These are phyloP conservation scores for Tolypocladium tropicale DNA, from an alignment of 2,329 filamentous ascomycete genomes.

Conservation along the genomic window DNA sequence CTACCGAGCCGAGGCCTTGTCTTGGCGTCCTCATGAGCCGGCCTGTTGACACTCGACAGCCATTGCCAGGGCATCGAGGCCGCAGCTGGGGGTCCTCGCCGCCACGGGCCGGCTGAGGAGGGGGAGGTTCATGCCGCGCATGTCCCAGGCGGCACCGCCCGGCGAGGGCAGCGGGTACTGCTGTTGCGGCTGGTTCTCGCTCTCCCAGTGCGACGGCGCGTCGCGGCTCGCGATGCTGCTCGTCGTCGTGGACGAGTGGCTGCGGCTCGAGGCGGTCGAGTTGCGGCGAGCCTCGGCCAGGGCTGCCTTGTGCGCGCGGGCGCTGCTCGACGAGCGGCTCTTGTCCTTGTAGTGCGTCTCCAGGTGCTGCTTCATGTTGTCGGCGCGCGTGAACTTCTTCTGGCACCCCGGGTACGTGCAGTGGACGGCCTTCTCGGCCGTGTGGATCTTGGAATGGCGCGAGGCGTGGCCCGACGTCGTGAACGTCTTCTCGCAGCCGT, in stretches of 20 bases:
- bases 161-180: conserved; percentile 30
- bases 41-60: conserved; percentile 43
- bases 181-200: conserved; percentile 13
- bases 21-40: conserved; percentile 5
- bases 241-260: conserved; percentile 15
- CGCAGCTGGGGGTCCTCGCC: conserved; percentile 35
- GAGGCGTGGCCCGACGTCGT: conserved; percentile 81
- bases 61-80: conserved; percentile 44
- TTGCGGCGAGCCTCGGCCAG: conserved; percentile 21
- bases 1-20: neutral
- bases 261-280: conserved; percentile 19
- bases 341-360: conserved; percentile 64
- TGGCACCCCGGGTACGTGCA: conserved; percentile 60
- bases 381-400: conserved; percentile 71
- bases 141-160: conserved; percentile 32
- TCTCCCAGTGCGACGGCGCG: conserved; percentile 26
- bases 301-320: conserved; percentile 20
- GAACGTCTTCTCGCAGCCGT: conserved; percentile 68
- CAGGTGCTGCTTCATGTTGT: conserved; percentile 83
- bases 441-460: conserved; percentile 76
- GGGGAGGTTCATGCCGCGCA: conserved; percentile 33
- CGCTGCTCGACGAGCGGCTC: conserved; percentile 30
- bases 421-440: conserved; percentile 65
- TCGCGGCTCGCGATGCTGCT: conserved; percentile 8
- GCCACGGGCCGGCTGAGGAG: conserved; percentile 33